These are phyloP conservation scores for Sanghuangporus sanghuang DNA, from an alignment of 1,284 basidiomycete genomes.

Conservation along the genomic window DNA sequence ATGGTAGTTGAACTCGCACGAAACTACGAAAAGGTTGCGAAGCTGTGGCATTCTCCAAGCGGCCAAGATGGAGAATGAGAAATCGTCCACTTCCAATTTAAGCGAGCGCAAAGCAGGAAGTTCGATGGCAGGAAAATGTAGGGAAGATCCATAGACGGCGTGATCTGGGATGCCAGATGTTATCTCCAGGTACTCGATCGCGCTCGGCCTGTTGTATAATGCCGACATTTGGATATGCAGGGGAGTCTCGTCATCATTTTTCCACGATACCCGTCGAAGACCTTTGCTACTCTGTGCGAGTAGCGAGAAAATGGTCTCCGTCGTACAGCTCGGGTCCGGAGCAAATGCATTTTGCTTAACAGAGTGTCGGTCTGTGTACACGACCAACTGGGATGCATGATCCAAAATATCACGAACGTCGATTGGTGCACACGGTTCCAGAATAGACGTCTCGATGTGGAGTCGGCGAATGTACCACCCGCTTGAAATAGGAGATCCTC, in stretches of 20 bases:
- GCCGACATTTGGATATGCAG: slow-evolving; percentile 55
- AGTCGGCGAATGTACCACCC: slow-evolving; percentile 56
- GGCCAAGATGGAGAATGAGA: slow-evolving; percentile 59
- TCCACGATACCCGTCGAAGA: slow-evolving; percentile 58
- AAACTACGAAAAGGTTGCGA: slow-evolving; percentile 57
- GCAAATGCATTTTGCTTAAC: slow-evolving; percentile 49
- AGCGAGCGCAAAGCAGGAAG: slow-evolving; percentile 59
- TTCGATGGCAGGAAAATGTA: slow-evolving; percentile 26
- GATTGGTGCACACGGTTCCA: slow-evolving; percentile 59
- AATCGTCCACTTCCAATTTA: slow-evolving; percentile 65
- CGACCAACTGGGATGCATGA: slow-evolving; percentile 49
- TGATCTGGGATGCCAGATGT: slow-evolving; percentile 34
- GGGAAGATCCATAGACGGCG: slow-evolving; percentile 23
- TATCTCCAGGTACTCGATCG: slow-evolving; percentile 55
- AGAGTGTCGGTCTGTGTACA: slow-evolving; percentile 58
- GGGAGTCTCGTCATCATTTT: slow-evolving; percentile 60
- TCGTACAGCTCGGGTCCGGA: slow-evolving; percentile 40
- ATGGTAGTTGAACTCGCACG: slow-evolving; percentile 63
- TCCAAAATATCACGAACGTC: slow-evolving; percentile 64
- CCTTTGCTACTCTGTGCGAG: slow-evolving; percentile 48
- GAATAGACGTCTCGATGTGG: slow-evolving; percentile 62
- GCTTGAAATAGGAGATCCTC: slow-evolving; percentile 31
- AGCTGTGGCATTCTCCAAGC: slow-evolving; percentile 55
- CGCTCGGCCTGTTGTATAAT: slow-evolving; percentile 43
- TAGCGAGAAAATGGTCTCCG: slow-evolving; percentile 50